Conservation (phyloP, 306 rosid species). For the Vicia villosa region DNA sequence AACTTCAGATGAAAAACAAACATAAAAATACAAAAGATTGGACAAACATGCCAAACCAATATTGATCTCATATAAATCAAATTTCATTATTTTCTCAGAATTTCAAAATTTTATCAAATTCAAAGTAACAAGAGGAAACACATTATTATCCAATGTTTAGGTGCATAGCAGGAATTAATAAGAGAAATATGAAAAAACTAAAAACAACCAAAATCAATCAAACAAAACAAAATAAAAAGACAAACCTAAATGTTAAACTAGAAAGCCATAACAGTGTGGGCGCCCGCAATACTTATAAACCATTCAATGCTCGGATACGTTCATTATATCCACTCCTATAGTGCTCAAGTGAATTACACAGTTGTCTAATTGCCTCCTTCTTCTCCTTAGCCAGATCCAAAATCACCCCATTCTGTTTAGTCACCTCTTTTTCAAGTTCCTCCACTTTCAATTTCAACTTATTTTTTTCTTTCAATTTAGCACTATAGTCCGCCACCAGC, state of each 20-base stretch:
- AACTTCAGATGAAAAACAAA: too few species aligned
- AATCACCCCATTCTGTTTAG: too few species aligned
- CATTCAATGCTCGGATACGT: conserved; percentile 58
- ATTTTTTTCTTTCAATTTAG: neutral
- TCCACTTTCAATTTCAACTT: conserved; percentile 35
- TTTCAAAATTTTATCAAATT: too few species aligned
- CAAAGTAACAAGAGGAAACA: too few species aligned
- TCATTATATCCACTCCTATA: conserved; percentile 72
- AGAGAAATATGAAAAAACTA: conserved; percentile 8
- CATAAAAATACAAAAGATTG: too few species aligned
- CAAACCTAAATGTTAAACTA: neutral
- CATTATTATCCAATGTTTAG: too few species aligned
- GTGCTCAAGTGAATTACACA: conserved; percentile 74
- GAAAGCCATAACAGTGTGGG: conserved; percentile 40
- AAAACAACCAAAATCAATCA: conserved; percentile 16
- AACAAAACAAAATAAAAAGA: neutral
- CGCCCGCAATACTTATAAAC: conserved; percentile 49
- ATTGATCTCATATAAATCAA: too few species aligned
- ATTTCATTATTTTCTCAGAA: too few species aligned
- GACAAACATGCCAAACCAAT: too few species aligned
- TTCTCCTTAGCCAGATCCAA: conserved; percentile 30
- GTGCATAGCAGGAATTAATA: neutral
- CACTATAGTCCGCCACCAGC: conserved; percentile 26
- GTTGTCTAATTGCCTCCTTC: conserved; percentile 83
- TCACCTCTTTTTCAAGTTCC: too few species aligned